Conservation (phyloP, 441 rosid genomes). For the Brassica hybrid region DNA sequence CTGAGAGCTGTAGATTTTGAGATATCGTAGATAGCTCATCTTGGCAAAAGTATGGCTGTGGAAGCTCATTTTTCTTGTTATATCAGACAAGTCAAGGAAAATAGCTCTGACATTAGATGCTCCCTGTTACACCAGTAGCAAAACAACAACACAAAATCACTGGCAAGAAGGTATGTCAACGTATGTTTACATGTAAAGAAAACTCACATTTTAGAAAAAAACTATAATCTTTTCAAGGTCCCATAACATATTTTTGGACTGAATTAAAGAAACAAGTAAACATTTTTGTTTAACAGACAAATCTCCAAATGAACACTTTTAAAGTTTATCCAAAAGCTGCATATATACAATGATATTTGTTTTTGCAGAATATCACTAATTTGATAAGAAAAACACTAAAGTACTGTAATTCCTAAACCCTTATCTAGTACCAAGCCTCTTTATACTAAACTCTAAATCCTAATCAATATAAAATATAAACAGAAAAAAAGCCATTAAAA, state of each 20-base stretch:
- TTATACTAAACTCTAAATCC: too few species aligned
- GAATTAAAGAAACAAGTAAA: neutral
- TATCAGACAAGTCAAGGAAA: constrained; percentile 1
- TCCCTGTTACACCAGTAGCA: constrained; percentile 5
- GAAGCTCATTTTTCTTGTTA: constrained; percentile 1
- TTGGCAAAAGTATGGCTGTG: neutral
- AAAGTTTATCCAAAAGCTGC: too few species aligned
- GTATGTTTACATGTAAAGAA: neutral
- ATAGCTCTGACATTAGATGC: constrained; percentile 16
- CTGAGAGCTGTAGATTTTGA: constrained; percentile 22
- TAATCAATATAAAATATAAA: too few species aligned
- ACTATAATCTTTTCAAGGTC: neutral
- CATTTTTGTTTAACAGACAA: neutral
- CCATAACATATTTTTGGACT: neutral
- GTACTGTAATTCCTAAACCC: too few species aligned
- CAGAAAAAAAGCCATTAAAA: too few species aligned
- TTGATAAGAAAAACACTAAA: too few species aligned
- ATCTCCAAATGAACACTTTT: too few species aligned
- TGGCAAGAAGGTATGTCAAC: neutral
- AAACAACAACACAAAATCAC: neutral
- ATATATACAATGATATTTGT: too few species aligned
- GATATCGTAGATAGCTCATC: constrained; percentile 24
- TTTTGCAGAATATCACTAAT: too few species aligned
- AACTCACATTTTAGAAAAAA: neutral
- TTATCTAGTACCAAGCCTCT: too few species aligned